Evolutionary conservation across 768 basidiomycete genomes (phyloP), one percentile per base, ranked within the genome.

Genomic region (Tricholoma hemisulphureum): DNA sequence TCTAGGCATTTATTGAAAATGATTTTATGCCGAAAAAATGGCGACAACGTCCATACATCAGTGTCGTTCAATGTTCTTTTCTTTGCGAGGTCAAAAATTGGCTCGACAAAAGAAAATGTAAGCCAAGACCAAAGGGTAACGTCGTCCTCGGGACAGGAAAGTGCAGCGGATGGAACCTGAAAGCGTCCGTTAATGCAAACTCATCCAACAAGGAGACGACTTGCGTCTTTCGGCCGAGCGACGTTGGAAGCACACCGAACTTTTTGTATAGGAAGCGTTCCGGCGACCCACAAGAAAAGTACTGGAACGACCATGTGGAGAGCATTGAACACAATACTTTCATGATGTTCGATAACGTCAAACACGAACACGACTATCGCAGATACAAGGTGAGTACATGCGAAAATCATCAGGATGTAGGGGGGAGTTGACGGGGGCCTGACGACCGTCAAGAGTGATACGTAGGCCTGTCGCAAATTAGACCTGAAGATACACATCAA

Each of bases 31-130:
- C 75, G 76, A 69, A 89, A 87, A 59, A 80, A 87, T 0, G 87
- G 88, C 3, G 87, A 87, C 28, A 89, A 72, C 10, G 65, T 70
- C 87, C 87, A 89, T 6, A 88, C 81, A 64, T 89, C 80, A 10
- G 35, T 57, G 35, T 80, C 80, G 29, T 80, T 71, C 21, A 82
- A 67, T 6, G 85, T 86, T 53, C 80, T 74, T 39, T 71, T 69
- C 57, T 69, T 75, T 0, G 86, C 82, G 18, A 86, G 67, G 50
- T 74, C 64, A 59, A 88, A 77, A 21, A 89, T 73, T 4, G 87
- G 87, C 59, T 85, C 79, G 6, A 88, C 77, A 63, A 86, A 89
- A 1, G 83, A 80, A 64, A 87, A 87, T 2, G 77, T 80, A 35
- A 75, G 77, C 88, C 87, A 89, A 16, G 79, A 74, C 85, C 86